These are phyloP conservation scores for Scheffersomyces ergatensis DNA, from an alignment of 805 yeast species.

Conservation along the genomic window DNA sequence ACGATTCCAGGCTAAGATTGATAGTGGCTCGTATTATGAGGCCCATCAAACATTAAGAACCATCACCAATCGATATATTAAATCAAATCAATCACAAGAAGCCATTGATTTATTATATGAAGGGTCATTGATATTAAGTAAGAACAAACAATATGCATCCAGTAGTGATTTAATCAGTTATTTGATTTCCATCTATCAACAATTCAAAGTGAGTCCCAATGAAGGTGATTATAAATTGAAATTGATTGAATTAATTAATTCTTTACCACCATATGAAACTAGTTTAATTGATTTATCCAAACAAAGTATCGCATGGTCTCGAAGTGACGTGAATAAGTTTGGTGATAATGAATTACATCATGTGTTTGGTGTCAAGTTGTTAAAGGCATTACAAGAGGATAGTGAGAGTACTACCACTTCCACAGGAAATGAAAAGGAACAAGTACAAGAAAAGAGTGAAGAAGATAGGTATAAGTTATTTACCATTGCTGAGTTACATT, in stretches of 20 bases:
- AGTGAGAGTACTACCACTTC: too few relatives aligned
- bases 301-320: slow-evolving; percentile 68
- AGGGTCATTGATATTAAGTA: slow-evolving; percentile 66
- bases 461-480: slow-evolving; percentile 36
- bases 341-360: slow-evolving; percentile 80
- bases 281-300: slow-evolving; percentile 64
- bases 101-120: slow-evolving; percentile 74
- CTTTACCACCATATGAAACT: slow-evolving; percentile 42
- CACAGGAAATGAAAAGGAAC: neutral
- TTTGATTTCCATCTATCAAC: slow-evolving; percentile 66
- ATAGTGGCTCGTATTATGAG: slow-evolving; percentile 79
- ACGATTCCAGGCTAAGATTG: slow-evolving; percentile 68
- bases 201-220: slow-evolving; percentile 39
- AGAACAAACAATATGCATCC: slow-evolving; percentile 73
- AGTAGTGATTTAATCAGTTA: slow-evolving; percentile 75
- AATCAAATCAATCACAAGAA: slow-evolving; percentile 60
- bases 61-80: slow-evolving; percentile 79
- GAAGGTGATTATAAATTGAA: slow-evolving; percentile 42
- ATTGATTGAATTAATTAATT: slow-evolving; percentile 46
- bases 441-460: slow-evolving; percentile 1
- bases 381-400: slow-evolving; percentile 28
- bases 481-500: slow-evolving; percentile 70
- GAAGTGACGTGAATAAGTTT: slow-evolving; percentile 38
- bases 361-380: slow-evolving; percentile 65
- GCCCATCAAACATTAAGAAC: slow-evolving; percentile 95